These are phyloP conservation scores for Luffa acutangula DNA, from an alignment of 306 rosid genomes.

Conservation along the genomic window DNA sequence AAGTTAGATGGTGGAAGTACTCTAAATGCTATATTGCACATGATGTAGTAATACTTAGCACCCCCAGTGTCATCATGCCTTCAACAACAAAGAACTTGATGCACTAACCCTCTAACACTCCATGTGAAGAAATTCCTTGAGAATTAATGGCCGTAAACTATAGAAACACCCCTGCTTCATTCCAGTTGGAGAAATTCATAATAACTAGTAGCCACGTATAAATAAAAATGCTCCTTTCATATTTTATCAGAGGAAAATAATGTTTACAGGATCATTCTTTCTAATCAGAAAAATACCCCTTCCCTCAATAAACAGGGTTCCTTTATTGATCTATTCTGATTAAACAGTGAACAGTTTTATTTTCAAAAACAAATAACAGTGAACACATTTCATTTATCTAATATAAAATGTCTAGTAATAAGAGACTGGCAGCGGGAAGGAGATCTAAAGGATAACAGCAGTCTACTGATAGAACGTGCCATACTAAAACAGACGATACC, in stretches of 20 bases:
- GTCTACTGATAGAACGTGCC: background rate
- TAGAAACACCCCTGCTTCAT: background rate
- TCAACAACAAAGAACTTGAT: conserved; percentile 3
- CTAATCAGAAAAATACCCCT: background rate
- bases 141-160: background rate
- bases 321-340: background rate
- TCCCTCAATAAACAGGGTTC: background rate
- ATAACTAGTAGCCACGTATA: background rate
- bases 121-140: background rate
- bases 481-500: conserved; percentile 22
- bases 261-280: background rate
- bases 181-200: background rate
- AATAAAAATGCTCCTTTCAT: background rate
- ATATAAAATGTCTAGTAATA: background rate
- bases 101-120: background rate
- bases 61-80: background rate
- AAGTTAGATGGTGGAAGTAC: background rate
- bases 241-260: background rate
- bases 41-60: background rate
- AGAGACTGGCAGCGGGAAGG: background rate
- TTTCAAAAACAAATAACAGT: no score
- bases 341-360: background rate
- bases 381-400: background rate
- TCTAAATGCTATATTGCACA: background rate
- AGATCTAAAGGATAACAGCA: background rate